phyloP scores from a whole-genome alignment of 2,329 filamentous ascomycete genomes.

The Nemania sp. region DNA sequence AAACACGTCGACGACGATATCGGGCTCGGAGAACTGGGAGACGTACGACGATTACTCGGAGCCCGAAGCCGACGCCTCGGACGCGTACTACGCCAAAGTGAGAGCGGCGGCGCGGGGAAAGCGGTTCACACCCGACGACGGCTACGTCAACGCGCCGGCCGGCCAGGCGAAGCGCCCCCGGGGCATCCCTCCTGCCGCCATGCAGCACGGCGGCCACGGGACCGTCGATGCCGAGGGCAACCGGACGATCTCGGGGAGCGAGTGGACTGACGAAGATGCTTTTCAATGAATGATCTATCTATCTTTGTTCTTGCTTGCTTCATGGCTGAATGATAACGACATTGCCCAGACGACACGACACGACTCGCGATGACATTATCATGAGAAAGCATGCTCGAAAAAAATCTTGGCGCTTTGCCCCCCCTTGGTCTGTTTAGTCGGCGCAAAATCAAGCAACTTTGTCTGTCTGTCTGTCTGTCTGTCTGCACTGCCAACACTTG shows the following conservation, averaged over 20 bases:
- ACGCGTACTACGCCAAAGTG: slow-evolving; percentile 80
- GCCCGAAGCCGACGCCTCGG: slow-evolving; percentile 73
- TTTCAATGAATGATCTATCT: too few relatives aligned
- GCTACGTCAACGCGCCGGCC: slow-evolving; percentile 45
- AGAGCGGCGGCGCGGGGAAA: slow-evolving; percentile 71
- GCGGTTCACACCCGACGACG: slow-evolving; percentile 59
- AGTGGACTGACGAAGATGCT: slow-evolving; percentile 69
- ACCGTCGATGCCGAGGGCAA: slow-evolving; percentile 64
- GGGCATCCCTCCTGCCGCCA: slow-evolving; percentile 56
- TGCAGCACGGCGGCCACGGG: slow-evolving; percentile 52
- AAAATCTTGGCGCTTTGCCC: slow-evolving; percentile 4
- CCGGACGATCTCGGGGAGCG: slow-evolving; percentile 65
- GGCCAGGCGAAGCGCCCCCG: slow-evolving; percentile 58
- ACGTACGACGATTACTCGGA: slow-evolving; percentile 88
- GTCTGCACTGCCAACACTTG: too few relatives aligned
- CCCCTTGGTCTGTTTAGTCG: slow-evolving; percentile 3
- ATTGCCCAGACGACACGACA: slow-evolving; percentile 32
- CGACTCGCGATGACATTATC: slow-evolving; percentile 35
- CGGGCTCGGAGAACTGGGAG: slow-evolving; percentile 96
- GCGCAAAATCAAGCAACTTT: neutral
- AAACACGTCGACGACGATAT: slow-evolving; percentile 74
- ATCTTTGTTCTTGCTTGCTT: slow-evolving; percentile 33
- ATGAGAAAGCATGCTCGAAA: slow-evolving; percentile 27
- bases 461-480: neutral
- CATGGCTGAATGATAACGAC: slow-evolving; percentile 33